Percentiles rank a stretch among this genome's conserved stretches.
Evolutionary conservation across 2,329 filamentous ascomycete genomes (phyloP).

Genomic region (Triangularia setosa): DNA sequence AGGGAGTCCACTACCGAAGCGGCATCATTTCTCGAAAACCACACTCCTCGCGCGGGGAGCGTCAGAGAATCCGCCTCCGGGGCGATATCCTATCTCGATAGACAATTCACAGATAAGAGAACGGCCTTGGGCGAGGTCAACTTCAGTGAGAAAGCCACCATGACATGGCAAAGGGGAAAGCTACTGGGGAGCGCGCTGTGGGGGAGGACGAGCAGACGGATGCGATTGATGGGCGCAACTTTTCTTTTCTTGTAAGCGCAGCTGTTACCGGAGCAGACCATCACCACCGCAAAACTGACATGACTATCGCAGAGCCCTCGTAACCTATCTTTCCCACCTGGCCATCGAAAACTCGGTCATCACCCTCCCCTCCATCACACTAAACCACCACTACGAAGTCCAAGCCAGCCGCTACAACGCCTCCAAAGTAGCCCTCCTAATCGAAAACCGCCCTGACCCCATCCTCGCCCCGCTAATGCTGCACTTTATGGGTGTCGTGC

Average conservation of each 20-base stretch:
- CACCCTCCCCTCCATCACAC: slow-evolving; percentile 29
- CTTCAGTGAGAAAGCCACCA: not conserved
- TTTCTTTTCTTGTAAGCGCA: slow-evolving; percentile 32
- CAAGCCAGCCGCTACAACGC: slow-evolving; percentile 40
- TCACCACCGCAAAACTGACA: not conserved
- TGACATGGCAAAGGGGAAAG: slow-evolving; percentile 22
- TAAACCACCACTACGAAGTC: slow-evolving; percentile 33
- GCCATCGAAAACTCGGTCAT: slow-evolving; percentile 21
- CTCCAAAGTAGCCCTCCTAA: slow-evolving; percentile 52
- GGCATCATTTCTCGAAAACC: not conserved
- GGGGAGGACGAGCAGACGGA: slow-evolving; percentile 34
- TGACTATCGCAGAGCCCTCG: slow-evolving; percentile 9
- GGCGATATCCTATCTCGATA: not conserved
- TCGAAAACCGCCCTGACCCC: slow-evolving; percentile 49
- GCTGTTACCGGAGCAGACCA: not conserved
- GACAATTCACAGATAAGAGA: not conserved
- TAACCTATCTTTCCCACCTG: slow-evolving; percentile 24
- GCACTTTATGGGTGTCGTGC: slow-evolving; percentile 54
- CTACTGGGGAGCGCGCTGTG: slow-evolving; percentile 28
- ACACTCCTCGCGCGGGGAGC: not conserved
- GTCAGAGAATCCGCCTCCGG: not conserved
- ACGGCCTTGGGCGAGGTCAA: not conserved
- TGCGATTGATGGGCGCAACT: slow-evolving; percentile 30
- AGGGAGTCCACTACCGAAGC: not conserved
- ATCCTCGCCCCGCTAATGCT: slow-evolving; percentile 51